Evolutionary conservation across 805 yeast species (phyloP), one percentile per base, ranked within the genome.

Genomic region (Grigorovia jiainica): DNA sequence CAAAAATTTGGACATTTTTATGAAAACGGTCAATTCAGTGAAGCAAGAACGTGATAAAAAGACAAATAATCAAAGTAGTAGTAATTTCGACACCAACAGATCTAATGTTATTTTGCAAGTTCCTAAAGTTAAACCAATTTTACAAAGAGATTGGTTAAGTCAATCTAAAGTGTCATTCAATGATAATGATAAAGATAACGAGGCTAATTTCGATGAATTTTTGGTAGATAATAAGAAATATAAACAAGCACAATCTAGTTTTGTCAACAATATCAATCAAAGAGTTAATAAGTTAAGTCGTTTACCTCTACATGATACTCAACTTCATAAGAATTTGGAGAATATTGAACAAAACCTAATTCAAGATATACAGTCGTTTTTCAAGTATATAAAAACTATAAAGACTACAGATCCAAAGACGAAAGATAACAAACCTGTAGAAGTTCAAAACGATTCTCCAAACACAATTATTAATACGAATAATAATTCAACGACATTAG

Each of bases 111-210:
- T n/a, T n/a, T n/a, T n/a, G n/a, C n/a, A n/a, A n/a, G n/a, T n/a
- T n/a, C n/a, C n/a, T n/a, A n/a, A n/a, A 13, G 15, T 27, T 7
- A 27, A 13, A 15, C 31, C 31, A 4, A 15, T 27, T 3, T 27
- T 27, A 7, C 31, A 27, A 9, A 19, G 24, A 16, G 29, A 25
- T 34, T 40, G 42, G 42, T 21, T 40, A 11, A 19, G 29, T 5
- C 19, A 40, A 27, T 40, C 42, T 4, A 40, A 40, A 34, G 42
- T 40, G 7, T 25, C 32, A 16, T 24, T 40, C 4, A 39, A 34
- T 18, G 41, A 39, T 16, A 40, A 38, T 18, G 42, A 40, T 19
- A 11, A 13, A 10, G 42, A 40, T n/a, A 30, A 25, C 13, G 33
- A 27, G 8, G 18, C 8, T 13, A 15, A 27, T 3, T 13, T 13